Base-by-base conservation (phyloP, 2,329 filamentous ascomycete species). In the Didymella glomerata region DNA sequence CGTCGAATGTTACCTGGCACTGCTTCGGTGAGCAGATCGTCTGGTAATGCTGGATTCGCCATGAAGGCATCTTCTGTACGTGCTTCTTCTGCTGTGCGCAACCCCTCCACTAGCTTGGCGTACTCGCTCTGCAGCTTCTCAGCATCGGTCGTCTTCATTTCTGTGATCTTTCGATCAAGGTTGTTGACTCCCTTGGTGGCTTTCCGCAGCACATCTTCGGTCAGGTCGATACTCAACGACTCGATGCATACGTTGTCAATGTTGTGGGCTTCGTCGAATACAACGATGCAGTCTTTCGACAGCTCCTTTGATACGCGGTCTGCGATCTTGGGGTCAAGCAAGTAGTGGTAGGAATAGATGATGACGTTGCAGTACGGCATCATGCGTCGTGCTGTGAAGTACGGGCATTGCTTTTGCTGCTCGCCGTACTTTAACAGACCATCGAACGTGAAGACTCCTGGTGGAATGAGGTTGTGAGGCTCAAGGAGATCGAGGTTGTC, bases 161-260 rank as follows among this genome's bases (percentile, higher is more conserved):
- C 92, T 4, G 86, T 86, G 67, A 99, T 97, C 74, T 90, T 97
- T 28, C 87, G 87, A 74, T 99, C 95, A 1, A 99, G 82, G 67
- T 96, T 98, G 65, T 90, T 90, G 13, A 94, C 96, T 5, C 95
- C 95, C 65, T 93, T 86, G 1, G 93, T 93, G 20, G 95, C 95
- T 79, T 92, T 96, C 22, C 93, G 87, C 52, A 99, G 78, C 0
- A 94, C 97, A 68, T 98, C 95, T 74, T 99, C 93, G 0, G 94
- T 98, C 57, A 99, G 86, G 71, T 99, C 95, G 41, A 97, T 98
- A 73, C 95, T 99, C 13, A 98, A 81, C 2, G 95, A 94, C 74
- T 99, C 95, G 67, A 99, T 99, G 76, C 96, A 99, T 59, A 99
- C 95, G 74, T 99, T 99, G 83, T 99, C 95, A 68, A 99, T 99